Percentiles rank a stretch among this genome's conserved stretches.
phyloP scores from a whole-genome alignment of 306 rosid species.

The Alnus rubra region DNA sequence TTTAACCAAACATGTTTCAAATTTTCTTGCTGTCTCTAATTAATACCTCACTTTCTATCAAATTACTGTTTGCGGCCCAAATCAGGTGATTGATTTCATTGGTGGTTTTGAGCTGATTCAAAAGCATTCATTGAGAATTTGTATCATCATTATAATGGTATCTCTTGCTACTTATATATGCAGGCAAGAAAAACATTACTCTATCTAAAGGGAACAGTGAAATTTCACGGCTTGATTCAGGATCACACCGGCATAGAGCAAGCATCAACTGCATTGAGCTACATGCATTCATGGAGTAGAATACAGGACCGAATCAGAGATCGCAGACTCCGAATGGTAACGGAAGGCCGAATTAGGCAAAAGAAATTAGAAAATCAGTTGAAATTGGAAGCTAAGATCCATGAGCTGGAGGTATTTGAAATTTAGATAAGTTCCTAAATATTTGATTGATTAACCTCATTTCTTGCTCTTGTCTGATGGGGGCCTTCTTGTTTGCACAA shows the following conservation, averaged over 20 bases:
- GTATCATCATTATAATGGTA: background rate
- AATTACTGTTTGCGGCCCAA: too few relatives aligned
- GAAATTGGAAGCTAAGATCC: conserved; percentile 71
- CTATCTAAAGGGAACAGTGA: conserved; percentile 42
- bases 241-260: conserved; percentile 57
- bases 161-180: background rate
- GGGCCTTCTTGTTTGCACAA: too few relatives aligned
- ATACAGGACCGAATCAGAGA: conserved; percentile 65
- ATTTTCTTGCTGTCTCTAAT: too few relatives aligned
- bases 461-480: too few relatives aligned
- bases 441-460: too few relatives aligned
- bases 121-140: background rate
- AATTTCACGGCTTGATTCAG: conserved; percentile 48
- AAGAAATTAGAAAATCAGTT: conserved; percentile 63
- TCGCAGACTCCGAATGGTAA: conserved; percentile 71
- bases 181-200: conserved; percentile 58
- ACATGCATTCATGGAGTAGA: conserved; percentile 74
- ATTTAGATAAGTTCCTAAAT: too few relatives aligned
- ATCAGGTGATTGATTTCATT: background rate
- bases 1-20: too few relatives aligned
- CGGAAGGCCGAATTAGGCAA: conserved; percentile 58
- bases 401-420: conserved; percentile 63
- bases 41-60: too few relatives aligned
- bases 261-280: conserved; percentile 52
- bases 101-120: background rate